Evolutionary conservation across 1,139 yeast species (phyloP), one percentile per base, ranked within the genome.

Genomic region (Pneumocystis sp.): DNA sequence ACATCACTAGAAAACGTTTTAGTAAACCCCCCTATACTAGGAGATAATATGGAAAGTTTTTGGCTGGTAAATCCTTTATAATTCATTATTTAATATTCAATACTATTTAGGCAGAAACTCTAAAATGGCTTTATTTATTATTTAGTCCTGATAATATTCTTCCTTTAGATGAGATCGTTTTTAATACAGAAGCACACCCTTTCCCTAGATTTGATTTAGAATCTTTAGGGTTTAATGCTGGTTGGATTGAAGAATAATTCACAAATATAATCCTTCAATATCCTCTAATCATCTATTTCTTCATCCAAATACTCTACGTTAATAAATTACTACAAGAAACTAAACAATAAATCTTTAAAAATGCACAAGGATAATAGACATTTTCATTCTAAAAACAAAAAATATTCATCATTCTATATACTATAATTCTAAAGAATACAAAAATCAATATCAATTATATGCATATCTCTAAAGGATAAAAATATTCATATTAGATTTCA

Each of bases 101-200:
- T 56, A 21, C 8, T 21, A 61, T 42, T 1, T 57, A 62, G 61
- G 91, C 96, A 0, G 97, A 91, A 75, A 91, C 97, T 0, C 81
- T 91, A 73, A 91, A 91, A 75, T 91, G 91, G 74, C 79, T 91
- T 66, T 90, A 89, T 74, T 78, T 91, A 68, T 79, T 91, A 70
- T 91, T 91, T 75, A 86, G 45, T 31, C 45, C 40, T 10, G 61
- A 42, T 59, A 29, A 59, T 21, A 17, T 39, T 21, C 44, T 42
- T 39, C 61, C 44, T 39, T 31, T 59, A 42, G 82, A 83, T 61
- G 86, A 85, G 70, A 81, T 86, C 76, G 79, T 91, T 0, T 91
- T 90, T 71, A 87, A 96, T 12, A 91, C 97, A 0, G 97, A 91
- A 72, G 97, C 95, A 0, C 97, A 91, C 74, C 96, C 96, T 15